Percentiles rank a stretch among this genome's conserved stretches.
These are phyloP conservation scores for Calonectria pteridis DNA, from an alignment of 2,329 filamentous ascomycete species.

Conservation along the genomic window DNA sequence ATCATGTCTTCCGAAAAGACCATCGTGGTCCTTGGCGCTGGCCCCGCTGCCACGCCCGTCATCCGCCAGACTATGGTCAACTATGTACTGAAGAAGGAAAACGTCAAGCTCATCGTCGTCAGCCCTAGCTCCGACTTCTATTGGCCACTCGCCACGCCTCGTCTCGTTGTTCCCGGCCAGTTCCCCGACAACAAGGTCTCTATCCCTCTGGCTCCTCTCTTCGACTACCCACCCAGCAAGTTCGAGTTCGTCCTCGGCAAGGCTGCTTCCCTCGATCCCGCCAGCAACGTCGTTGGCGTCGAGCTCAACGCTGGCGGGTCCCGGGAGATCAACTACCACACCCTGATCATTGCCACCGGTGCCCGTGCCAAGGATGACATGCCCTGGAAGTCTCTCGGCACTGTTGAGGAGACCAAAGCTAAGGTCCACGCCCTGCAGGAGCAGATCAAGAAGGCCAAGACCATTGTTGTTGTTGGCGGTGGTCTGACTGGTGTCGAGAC, in stretches of 20 bases:
- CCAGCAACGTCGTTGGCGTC: conserved; percentile 57
- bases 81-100: conserved; percentile 52
- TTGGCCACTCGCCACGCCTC: conserved; percentile 62
- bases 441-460: conserved; percentile 57
- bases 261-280: conserved; percentile 59
- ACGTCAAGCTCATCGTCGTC: conserved; percentile 60
- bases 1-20: conserved; percentile 46
- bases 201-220: conserved; percentile 56
- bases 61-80: conserved; percentile 65
- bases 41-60: conserved; percentile 59
- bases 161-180: conserved; percentile 61
- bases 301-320: conserved; percentile 48
- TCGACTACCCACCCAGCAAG: conserved; percentile 57
- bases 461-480: conserved; percentile 65
- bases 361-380: conserved; percentile 55
- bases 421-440: conserved; percentile 52
- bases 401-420: conserved; percentile 56
- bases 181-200: conserved; percentile 56
- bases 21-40: conserved; percentile 65
- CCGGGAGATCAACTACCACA: conserved; percentile 61
- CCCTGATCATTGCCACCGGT: conserved; percentile 68
- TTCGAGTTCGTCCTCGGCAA: conserved; percentile 67
- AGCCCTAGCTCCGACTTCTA: conserved; percentile 62
- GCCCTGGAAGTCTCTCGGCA: conserved; percentile 63
- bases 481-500: conserved; percentile 65